These are phyloP conservation scores for Coniella vitis DNA, from an alignment of 2,329 filamentous ascomycete genomes.

Conservation along the genomic window DNA sequence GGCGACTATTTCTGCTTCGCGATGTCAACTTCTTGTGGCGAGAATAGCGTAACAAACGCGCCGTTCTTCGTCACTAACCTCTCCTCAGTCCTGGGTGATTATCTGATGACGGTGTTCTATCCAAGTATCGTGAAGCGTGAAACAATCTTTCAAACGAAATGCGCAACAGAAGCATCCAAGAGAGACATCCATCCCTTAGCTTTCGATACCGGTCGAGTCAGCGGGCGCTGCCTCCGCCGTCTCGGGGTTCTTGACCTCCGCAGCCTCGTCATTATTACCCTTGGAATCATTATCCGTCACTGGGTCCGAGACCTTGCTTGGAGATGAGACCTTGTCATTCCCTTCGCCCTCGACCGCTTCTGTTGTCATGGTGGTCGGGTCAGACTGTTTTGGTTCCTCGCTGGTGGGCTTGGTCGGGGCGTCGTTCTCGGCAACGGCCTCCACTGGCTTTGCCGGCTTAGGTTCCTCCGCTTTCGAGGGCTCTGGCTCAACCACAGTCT, in stretches of 20 bases:
- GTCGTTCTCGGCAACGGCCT: constrained; percentile 16
- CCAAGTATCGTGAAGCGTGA: no score
- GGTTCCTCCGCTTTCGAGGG: constrained; percentile 17
- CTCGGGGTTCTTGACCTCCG: not conserved
- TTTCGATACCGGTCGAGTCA: not conserved
- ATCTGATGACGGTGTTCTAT: no score
- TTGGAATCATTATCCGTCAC: not conserved
- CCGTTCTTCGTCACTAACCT: no score
- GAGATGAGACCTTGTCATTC: constrained; percentile 13
- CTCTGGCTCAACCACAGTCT: constrained; percentile 22
- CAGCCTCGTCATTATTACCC: not conserved
- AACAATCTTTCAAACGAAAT: no score
- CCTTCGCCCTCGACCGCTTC: constrained; percentile 17
- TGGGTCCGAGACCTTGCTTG: constrained; percentile 1
- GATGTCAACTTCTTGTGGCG: no score
- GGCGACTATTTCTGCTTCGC: no score
- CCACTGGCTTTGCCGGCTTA: constrained; percentile 13
- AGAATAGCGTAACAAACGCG: no score
- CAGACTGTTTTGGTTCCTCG: not conserved
- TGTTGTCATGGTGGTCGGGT: not conserved
- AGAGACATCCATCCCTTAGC: not conserved
- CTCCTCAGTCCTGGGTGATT: no score
- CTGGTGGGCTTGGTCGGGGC: constrained; percentile 1
- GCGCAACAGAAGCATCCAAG: no score
- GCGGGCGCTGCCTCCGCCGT: not conserved